Percentiles rank a stretch among this genome's conserved stretches.
phyloP scores from a whole-genome alignment of 345 rosid species.

The Brassica napus region Da-Ae NC_063442.1:8287001-8287500 shows the following conservation, averaged over 20 bases:
- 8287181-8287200: slow-evolving; percentile 73
- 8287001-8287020: slow-evolving; percentile 39
- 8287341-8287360: not conserved
- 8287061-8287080: not conserved
- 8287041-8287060: not conserved
- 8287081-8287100: not conserved
- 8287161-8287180: slow-evolving; percentile 66
- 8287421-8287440: slow-evolving; percentile 75
- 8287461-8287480: not conserved
- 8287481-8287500: not conserved
- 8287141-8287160: slow-evolving; percentile 78
- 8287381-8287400: slow-evolving; percentile 56
- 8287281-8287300: not conserved
- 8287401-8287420: slow-evolving; percentile 60
- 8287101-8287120: not conserved
- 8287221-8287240: slow-evolving; percentile 65
- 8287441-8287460: slow-evolving; percentile 48
- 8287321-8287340: not conserved
- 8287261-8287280: not conserved
- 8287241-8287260: slow-evolving; percentile 46
- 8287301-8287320: not conserved
- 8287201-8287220: slow-evolving; percentile 76
- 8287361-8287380: slow-evolving; percentile 70
- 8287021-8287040: slow-evolving; percentile 22
- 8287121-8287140: slow-evolving; percentile 51